Evolutionary conservation across 2,329 filamentous ascomycete genomes (phyloP).

Genomic region (Fusarium austroafricanum): DNA sequence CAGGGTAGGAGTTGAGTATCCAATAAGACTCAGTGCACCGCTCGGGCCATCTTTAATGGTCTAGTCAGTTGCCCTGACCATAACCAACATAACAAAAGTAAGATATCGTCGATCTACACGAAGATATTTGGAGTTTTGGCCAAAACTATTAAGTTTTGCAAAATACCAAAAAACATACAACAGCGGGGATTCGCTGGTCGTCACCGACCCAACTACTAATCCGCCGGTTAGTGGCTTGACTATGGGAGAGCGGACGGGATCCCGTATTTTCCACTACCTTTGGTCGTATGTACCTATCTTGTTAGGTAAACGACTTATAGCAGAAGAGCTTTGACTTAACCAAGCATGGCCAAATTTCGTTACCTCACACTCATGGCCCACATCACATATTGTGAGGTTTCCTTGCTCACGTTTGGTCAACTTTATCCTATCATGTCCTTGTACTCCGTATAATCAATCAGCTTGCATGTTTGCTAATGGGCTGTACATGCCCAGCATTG

Average conservation of each 20-base stretch:
- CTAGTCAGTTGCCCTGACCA: neutral
- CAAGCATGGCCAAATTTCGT: neutral
- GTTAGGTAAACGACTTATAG: rapidly evolving
- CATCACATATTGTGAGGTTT: neutral
- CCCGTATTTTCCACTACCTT: conserved; percentile 27
- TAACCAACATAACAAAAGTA: neutral
- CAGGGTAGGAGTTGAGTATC: neutral
- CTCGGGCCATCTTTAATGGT: neutral
- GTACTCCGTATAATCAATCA: too few species aligned
- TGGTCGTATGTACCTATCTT: neutral
- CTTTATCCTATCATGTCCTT: neutral
- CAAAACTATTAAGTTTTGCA: neutral
- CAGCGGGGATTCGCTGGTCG: conserved; percentile 28
- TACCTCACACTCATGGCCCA: too few species aligned
- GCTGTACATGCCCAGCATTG: neutral
- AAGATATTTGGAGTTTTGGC: neutral
- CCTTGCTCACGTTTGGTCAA: neutral
- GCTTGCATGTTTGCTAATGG: neutral
- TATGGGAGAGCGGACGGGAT: conserved; percentile 28
- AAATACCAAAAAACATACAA: conserved; percentile 15
- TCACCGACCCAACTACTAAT: conserved; percentile 30
- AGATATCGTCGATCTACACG: neutral
- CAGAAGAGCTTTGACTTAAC: rapidly evolving
- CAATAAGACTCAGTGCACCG: neutral
- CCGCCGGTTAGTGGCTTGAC: conserved; percentile 24